phyloP scores from a whole-genome alignment of 2,329 filamentous ascomycete genomes.

The Geoglossum cookeanum region DNA sequence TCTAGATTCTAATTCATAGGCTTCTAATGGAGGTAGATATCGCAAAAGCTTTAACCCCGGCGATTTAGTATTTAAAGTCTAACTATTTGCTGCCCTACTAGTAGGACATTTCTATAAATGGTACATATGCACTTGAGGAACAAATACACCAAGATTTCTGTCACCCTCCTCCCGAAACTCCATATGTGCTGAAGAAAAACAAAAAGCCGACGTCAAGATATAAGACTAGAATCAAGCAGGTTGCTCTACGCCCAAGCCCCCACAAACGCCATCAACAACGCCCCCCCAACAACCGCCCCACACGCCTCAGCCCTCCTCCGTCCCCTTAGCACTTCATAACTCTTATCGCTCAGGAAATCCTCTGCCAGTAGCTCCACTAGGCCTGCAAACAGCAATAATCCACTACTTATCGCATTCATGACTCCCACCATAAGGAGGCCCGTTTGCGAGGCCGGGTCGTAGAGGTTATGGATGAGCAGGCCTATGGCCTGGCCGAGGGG shows the following conservation, averaged over 20 bases:
- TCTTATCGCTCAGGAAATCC: slow-evolving; percentile 40
- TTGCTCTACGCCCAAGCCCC: slow-evolving; percentile 40
- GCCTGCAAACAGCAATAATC: slow-evolving; percentile 29
- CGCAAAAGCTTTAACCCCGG: no score
- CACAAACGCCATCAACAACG: slow-evolving; percentile 45
- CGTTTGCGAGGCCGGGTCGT: slow-evolving; percentile 28
- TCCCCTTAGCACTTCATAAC: slow-evolving; percentile 39
- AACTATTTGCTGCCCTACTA: no score
- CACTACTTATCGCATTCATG: slow-evolving; percentile 30
- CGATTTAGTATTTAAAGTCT: no score
- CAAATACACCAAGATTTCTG: no score
- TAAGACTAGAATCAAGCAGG: no score
- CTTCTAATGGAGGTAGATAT: no score
- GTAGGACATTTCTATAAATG: no score
- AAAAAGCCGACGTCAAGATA: not conserved
- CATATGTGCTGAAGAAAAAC: not conserved
- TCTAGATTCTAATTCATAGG: no score
- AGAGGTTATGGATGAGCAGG: slow-evolving; percentile 28
- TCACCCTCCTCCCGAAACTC: no score
- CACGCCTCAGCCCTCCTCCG: slow-evolving; percentile 41
- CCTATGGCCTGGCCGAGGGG: slow-evolving; percentile 31
- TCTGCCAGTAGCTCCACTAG: slow-evolving; percentile 30
- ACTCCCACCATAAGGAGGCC: slow-evolving; percentile 30
- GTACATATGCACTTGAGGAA: no score
- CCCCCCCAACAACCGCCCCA: slow-evolving; percentile 38